A percentile compares a stretch with the other conserved stretches of the same genome.
Evolutionary conservation across 208 protist genomes (phyloP).

Genomic region (Leptomonas seymouri): DNA sequence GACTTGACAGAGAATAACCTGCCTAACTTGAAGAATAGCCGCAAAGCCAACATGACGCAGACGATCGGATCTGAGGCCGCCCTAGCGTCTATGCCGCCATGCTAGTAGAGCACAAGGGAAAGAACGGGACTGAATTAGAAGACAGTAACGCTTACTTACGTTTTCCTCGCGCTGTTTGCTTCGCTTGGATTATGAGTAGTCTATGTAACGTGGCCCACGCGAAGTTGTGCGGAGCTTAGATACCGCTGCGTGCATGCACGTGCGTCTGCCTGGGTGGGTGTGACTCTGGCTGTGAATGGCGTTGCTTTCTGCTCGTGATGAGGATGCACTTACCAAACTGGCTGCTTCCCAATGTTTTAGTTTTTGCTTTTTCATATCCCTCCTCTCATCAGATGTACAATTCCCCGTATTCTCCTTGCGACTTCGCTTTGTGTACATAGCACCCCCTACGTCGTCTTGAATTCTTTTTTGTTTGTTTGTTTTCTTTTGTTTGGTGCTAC

Average conservation of each 20-base stretch:
- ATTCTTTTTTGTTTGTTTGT: no score
- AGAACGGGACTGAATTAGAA: neutral
- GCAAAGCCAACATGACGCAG: slow-evolving; percentile 62
- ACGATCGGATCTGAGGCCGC: slow-evolving; percentile 84
- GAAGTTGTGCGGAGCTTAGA: neutral
- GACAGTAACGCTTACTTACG: slow-evolving; percentile 16
- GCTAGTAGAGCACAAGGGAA: slow-evolving; percentile 10
- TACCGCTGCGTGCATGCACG: no score
- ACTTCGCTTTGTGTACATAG: no score
- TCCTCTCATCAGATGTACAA: no score
- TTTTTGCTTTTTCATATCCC: neutral
- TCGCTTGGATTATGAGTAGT: neutral
- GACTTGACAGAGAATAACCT: slow-evolving; percentile 63
- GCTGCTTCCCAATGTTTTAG: slow-evolving; percentile 1
- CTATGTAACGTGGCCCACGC: no score
- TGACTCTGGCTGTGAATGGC: neutral
- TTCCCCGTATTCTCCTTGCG: no score
- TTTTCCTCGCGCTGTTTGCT: neutral
- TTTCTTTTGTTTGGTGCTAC: no score
- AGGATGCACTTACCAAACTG: neutral
- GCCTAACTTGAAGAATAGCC: slow-evolving; percentile 62
- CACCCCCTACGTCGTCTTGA: no score
- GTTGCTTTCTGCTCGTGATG: neutral
- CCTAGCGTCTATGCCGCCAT: slow-evolving; percentile 46
- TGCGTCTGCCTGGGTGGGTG: neutral